A percentile compares a stretch with the other conserved stretches of the same genome.
phyloP scores from a whole-genome alignment of 1,284 basidiomycete species.

The Mycosarcoma maydis region DNA sequence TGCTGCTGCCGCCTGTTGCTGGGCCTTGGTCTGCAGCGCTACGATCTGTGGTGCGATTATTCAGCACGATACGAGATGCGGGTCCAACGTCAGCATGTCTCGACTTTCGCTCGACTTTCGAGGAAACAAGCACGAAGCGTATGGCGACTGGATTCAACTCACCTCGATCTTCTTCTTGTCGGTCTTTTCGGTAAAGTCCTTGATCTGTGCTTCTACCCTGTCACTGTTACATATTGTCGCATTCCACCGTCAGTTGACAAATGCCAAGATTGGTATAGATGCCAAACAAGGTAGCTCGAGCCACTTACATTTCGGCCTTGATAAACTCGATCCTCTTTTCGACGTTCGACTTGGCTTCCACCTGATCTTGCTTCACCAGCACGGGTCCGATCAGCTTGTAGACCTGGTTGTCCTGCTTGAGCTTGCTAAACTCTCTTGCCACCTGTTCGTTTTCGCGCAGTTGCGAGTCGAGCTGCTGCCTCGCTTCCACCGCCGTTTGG shows the following conservation, averaged over 20 bases:
- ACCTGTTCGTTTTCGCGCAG: slow-evolving; percentile 90
- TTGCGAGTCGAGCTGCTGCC: slow-evolving; percentile 72
- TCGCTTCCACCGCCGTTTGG: slow-evolving; percentile 52
- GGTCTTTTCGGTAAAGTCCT: slow-evolving; percentile 45
- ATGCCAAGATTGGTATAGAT: too few species aligned
- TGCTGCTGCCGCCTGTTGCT: slow-evolving; percentile 29
- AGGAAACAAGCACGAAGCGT: too few species aligned
- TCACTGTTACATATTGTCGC: slow-evolving; percentile 15
- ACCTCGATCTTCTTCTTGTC: slow-evolving; percentile 58
- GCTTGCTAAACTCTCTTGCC: slow-evolving; percentile 86
- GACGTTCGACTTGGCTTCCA: slow-evolving; percentile 88
- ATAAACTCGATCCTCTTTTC: slow-evolving; percentile 93
- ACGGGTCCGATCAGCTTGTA: slow-evolving; percentile 94
- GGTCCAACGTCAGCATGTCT: background rate
- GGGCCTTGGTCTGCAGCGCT: slow-evolving; percentile 47
- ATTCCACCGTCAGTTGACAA: background rate
- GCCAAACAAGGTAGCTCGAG: too few species aligned
- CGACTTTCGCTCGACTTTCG: background rate
- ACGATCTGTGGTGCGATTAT: slow-evolving; percentile 37
- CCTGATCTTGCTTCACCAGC: slow-evolving; percentile 86
- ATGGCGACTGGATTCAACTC: slow-evolving; percentile 11
- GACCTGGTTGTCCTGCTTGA: slow-evolving; percentile 81
- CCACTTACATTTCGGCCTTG: slow-evolving; percentile 85
- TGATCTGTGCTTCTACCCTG: slow-evolving; percentile 49
- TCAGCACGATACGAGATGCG: background rate